phyloP scores from a whole-genome alignment of 2,329 filamentous ascomycete species.

The Phaeomoniella chlamydospora region DNA sequence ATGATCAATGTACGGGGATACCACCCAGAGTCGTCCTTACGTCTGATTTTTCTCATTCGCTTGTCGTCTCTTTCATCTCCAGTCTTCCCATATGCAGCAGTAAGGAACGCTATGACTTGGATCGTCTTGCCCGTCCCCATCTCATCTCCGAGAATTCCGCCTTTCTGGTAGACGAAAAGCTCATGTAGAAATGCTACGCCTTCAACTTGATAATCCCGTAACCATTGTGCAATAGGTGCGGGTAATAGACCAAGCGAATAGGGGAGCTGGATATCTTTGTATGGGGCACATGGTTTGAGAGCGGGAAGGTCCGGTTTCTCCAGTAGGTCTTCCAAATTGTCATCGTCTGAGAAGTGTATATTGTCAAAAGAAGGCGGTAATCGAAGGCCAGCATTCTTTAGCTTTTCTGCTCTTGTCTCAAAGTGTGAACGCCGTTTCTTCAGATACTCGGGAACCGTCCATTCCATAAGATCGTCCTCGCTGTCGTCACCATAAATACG shows the following conservation, averaged over 20 bases:
- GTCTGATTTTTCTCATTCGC: slow-evolving; percentile 73
- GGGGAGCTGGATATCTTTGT: slow-evolving; percentile 60
- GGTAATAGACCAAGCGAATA: slow-evolving; percentile 73
- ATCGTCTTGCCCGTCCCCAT: slow-evolving; percentile 98
- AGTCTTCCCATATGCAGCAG: slow-evolving; percentile 85
- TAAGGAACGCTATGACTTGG: slow-evolving; percentile 84
- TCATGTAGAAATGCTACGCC: slow-evolving; percentile 77
- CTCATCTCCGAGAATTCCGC: slow-evolving; percentile 84
- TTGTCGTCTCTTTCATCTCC: slow-evolving; percentile 75
- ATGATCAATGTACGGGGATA: slow-evolving; percentile 76
- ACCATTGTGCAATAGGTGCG: slow-evolving; percentile 75
- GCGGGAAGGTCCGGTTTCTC: slow-evolving; percentile 57
- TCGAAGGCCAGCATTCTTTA: slow-evolving; percentile 56
- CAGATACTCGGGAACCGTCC: slow-evolving; percentile 58
- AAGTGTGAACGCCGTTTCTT: slow-evolving; percentile 53
- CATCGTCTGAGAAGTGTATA: slow-evolving; percentile 59
- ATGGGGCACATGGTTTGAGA: slow-evolving; percentile 49
- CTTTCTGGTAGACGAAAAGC: slow-evolving; percentile 79
- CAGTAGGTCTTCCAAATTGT: slow-evolving; percentile 39
- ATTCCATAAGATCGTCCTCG: slow-evolving; percentile 40
- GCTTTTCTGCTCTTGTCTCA: slow-evolving; percentile 41
- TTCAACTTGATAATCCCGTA: slow-evolving; percentile 81
- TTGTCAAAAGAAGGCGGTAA: slow-evolving; percentile 65
- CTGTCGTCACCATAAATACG: slow-evolving; percentile 25
- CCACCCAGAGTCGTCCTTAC: slow-evolving; percentile 46